phyloP scores from a whole-genome alignment of 352 stramenopile species.

The Phytophthora colocasiae region DNA sequence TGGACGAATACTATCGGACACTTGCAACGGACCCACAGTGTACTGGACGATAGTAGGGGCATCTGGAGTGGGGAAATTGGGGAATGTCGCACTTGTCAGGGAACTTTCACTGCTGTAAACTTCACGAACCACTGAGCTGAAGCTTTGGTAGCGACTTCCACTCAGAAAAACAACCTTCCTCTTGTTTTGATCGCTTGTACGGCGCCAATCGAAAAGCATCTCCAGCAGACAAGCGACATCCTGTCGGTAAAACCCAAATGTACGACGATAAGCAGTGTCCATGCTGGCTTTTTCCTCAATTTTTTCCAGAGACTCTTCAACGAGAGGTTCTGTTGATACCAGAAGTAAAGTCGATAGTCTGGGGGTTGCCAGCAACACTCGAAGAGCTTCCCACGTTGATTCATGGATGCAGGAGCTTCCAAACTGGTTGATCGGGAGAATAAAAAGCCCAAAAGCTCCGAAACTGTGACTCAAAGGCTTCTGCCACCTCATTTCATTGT shows the following conservation, averaged over 20 bases:
- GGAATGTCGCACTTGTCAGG: neutral
- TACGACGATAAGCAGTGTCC: slow-evolving; percentile 34
- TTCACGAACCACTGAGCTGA: slow-evolving; percentile 52
- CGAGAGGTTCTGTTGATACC: slow-evolving; percentile 39
- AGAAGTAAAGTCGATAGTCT: slow-evolving; percentile 44
- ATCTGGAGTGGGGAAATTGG: neutral
- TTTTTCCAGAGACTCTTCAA: slow-evolving; percentile 63
- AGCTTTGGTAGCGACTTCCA: slow-evolving; percentile 40
- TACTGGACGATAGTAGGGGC: slow-evolving; percentile 12
- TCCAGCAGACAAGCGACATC: slow-evolving; percentile 47
- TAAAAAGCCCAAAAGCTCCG: slow-evolving; percentile 58
- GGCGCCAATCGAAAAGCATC: slow-evolving; percentile 55
- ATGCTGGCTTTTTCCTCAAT: slow-evolving; percentile 52
- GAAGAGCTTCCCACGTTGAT: slow-evolving; percentile 40
- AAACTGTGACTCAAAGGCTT: slow-evolving; percentile 48
- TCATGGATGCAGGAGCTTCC: slow-evolving; percentile 24
- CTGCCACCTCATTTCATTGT: slow-evolving; percentile 10
- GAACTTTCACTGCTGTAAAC: slow-evolving; percentile 3
- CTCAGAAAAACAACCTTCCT: slow-evolving; percentile 48
- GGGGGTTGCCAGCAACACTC: slow-evolving; percentile 46
- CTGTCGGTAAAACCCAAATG: slow-evolving; percentile 54
- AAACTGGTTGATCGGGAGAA: slow-evolving; percentile 39
- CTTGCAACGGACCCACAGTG: slow-evolving; percentile 42
- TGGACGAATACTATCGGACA: neutral
- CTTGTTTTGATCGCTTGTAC: neutral